Evolutionary conservation across 75 land plant genomes (phyloP).

Genomic region (Adiantum capillusveneris): DNA sequence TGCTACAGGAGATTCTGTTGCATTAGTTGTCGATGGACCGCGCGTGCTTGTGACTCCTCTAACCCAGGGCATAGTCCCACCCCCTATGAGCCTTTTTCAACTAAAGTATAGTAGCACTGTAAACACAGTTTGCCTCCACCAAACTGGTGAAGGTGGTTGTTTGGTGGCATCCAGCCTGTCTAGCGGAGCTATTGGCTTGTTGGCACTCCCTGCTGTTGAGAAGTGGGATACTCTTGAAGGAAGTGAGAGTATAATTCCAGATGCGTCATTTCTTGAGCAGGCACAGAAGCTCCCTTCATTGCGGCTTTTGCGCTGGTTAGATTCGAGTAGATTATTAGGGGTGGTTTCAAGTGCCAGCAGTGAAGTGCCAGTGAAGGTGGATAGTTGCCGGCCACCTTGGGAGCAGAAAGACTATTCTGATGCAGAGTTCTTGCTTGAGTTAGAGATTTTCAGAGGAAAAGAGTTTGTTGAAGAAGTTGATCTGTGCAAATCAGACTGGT

Average conservation of each 20-base stretch:
- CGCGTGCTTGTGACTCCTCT: conserved; percentile 72
- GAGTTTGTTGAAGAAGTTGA: not conserved
- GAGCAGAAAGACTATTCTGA: not conserved
- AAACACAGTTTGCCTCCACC: conserved; percentile 39
- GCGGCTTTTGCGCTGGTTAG: conserved; percentile 65
- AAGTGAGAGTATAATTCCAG: conserved; percentile 31
- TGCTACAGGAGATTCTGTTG: conserved; percentile 53
- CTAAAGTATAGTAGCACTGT: conserved; percentile 63
- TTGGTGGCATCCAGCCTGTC: conserved; percentile 55
- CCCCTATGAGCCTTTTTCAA: conserved; percentile 75
- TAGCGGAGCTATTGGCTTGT: conserved; percentile 60
- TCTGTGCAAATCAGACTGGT: conserved; percentile 39
- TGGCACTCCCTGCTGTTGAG: conserved; percentile 45
- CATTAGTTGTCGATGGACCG: conserved; percentile 71
- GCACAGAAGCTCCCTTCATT: conserved; percentile 22
- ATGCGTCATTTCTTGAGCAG: conserved; percentile 16
- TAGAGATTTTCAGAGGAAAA: conserved; percentile 4
- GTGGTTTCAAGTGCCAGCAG: conserved; percentile 15
- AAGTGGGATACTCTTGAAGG: conserved; percentile 72
- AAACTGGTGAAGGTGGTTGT: conserved; percentile 17
- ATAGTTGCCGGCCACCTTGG: not conserved
- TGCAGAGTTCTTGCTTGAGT: conserved; percentile 17
- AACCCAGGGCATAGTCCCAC: conserved; percentile 62
- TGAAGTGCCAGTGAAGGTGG: not conserved
- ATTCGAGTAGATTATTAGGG: conserved; percentile 47